Evolutionary conservation across 768 basidiomycete genomes (phyloP), one percentile per base, ranked within the genome.

Genomic region (Rhodotorula diobovata): DNA sequence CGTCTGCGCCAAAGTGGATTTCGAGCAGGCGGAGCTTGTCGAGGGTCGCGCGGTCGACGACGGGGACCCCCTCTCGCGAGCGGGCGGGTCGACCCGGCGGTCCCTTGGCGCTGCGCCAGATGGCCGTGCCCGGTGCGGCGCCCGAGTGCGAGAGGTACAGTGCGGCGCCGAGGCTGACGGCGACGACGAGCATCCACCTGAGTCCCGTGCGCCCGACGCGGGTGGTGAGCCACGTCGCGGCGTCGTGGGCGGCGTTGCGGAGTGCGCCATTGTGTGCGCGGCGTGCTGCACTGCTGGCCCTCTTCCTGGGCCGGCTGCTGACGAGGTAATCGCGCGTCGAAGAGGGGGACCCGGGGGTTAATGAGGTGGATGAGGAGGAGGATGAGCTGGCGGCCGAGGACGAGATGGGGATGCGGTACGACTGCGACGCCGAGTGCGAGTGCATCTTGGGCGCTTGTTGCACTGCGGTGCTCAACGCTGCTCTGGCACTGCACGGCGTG

Each of bases 21-120:
- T 73, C 73, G 61, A 75, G 71, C 16, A 75, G 68, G 16, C 73
- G 68, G 41, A 77, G 71, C 67, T 75, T 74, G 32, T 77, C 74
- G 66, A 75, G 63, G 4, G 73, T 61, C 14, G 53, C 23, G 39
- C 76, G 63, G 58, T 77, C 76, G 34, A 66, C 65, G 51, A 48
- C 32, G 48, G 56, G 43, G 28, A 41, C 46, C 9, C 23, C 57
- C 20, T 23, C 11, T 23, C 23, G 23, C 23, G 48, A 25, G 48
- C 11, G 6, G 41, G 41, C 41, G n/a, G n/a, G n/a, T n/a, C n/a
- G 41, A 43, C 48, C 8, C 23, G 48, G 25, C 23, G 23, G 48
- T 50, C 25, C 25, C 11, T 2, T 12, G 6, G 9, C 23, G 6
- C 23, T 50, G 23, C 23, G 48, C 48, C 23, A 10, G 23, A 10